These are phyloP conservation scores for Xylaria sp. DNA, from an alignment of 2,329 filamentous ascomycete genomes.

Conservation along the genomic window DNA sequence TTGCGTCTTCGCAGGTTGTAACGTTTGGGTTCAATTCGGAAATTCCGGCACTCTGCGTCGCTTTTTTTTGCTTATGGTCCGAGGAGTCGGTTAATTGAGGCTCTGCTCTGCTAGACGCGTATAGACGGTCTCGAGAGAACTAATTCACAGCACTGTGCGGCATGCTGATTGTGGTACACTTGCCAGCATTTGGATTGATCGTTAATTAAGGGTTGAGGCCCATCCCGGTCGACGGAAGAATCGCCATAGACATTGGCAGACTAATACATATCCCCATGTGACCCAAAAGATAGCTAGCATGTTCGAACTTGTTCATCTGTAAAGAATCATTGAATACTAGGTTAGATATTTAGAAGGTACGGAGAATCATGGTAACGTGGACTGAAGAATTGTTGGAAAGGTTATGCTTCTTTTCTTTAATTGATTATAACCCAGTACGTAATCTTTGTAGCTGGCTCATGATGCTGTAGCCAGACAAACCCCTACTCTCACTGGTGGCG, in stretches of 20 bases:
- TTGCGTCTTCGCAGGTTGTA: constrained; percentile 4
- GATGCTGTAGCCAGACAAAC: constrained; percentile 66
- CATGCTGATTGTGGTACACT: not conserved
- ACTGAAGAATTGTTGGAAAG: not conserved
- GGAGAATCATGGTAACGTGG: not conserved
- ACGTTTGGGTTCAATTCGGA: constrained; percentile 19
- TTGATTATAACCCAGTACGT: constrained; percentile 60
- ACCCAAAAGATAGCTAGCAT: not conserved
- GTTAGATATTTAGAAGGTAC: not conserved
- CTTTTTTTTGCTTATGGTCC: constrained; percentile 13
- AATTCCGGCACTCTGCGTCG: constrained; percentile 28
- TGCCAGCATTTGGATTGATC: not conserved
- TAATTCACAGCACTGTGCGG: constrained; percentile 7
- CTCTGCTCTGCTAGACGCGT: constrained; percentile 18
- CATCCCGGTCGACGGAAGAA: not conserved
- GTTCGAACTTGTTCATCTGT: not conserved
- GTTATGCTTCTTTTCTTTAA: not conserved
- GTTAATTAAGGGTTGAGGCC: not conserved
- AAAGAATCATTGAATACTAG: not conserved
- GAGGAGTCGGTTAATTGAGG: constrained; percentile 17
- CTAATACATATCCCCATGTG: not conserved
- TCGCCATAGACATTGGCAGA: not conserved
- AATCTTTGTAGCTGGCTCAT: constrained; percentile 73
- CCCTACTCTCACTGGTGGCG: constrained; percentile 54
- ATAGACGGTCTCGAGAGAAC: constrained; percentile 14